Evolutionary conservation across 202 grass and related monocot genomes (phyloP).

Genomic region (Saccharum hybrid): DNA sequence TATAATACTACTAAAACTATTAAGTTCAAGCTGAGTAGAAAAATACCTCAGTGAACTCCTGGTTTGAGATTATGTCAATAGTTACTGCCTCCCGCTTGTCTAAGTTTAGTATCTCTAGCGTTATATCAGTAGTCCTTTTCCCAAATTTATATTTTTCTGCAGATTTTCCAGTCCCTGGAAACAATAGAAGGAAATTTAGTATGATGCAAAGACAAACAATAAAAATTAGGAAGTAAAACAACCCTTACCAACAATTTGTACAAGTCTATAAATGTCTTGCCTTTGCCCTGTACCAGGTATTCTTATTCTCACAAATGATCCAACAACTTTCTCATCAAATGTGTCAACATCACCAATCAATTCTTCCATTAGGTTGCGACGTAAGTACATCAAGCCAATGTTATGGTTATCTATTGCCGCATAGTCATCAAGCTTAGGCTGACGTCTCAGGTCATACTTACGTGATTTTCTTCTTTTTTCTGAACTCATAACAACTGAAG

Average conservation of each 20-base stretch:
- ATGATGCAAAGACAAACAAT: slow-evolving; percentile 38
- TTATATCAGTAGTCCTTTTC: slow-evolving; percentile 92
- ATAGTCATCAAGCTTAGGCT: slow-evolving; percentile 85
- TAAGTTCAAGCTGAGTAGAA: slow-evolving; percentile 18
- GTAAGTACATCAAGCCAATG: slow-evolving; percentile 89
- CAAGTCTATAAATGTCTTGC: slow-evolving; percentile 95
- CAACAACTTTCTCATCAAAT: slow-evolving; percentile 82
- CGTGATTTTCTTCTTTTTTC: slow-evolving; percentile 80
- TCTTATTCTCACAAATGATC: slow-evolving; percentile 98
- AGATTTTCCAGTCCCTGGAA: slow-evolving; percentile 72
- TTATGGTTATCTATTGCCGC: slow-evolving; percentile 94
- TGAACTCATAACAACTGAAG: slow-evolving; percentile 62
- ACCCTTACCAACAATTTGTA: slow-evolving; percentile 94
- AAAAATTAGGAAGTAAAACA: slow-evolving; percentile 34
- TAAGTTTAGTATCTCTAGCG: slow-evolving; percentile 95
- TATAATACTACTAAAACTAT: slow-evolving; percentile 3
- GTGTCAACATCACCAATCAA: slow-evolving; percentile 70
- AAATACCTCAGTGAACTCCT: slow-evolving; percentile 95
- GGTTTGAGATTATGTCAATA: slow-evolving; percentile 98
- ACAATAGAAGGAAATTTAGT: slow-evolving; percentile 47
- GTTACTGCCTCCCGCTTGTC: slow-evolving; percentile 92
- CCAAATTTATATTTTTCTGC: slow-evolving; percentile 87
- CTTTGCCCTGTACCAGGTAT: slow-evolving; percentile 81
- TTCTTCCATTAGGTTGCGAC: slow-evolving; percentile 95
- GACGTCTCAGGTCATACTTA: slow-evolving; percentile 62